A percentile compares a stretch with the other conserved stretches of the same genome.
Evolutionary conservation across 2,329 filamentous ascomycete genomes (phyloP).

Genomic region (Domatiomyces catenatus): DNA sequence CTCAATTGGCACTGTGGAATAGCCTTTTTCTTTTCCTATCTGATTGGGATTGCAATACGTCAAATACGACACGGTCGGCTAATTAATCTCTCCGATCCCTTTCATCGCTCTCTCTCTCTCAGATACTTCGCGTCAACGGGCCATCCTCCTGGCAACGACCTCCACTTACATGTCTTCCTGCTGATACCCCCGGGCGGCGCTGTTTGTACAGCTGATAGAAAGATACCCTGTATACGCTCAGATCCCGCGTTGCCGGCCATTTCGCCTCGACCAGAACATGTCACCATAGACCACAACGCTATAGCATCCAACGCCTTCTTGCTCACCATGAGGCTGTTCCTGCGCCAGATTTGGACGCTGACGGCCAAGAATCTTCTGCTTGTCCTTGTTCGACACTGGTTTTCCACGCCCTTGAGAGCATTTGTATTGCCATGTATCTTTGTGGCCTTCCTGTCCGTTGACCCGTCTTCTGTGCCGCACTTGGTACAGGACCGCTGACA

Average conservation of each 20-base stretch:
- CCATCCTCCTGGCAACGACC: not conserved
- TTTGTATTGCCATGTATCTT: conserved; percentile 43
- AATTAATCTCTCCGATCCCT: not conserved
- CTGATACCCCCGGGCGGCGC: not conserved
- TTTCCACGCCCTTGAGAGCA: conserved; percentile 39
- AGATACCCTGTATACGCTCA: not conserved
- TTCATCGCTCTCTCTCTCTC: not conserved
- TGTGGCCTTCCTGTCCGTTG: conserved; percentile 27
- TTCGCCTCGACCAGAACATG: not conserved
- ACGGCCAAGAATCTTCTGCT: conserved; percentile 43
- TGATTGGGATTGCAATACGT: not conserved
- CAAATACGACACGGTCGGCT: not conserved
- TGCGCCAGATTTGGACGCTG: conserved; percentile 41
- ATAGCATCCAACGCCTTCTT: not conserved
- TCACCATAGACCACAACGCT: not conserved
- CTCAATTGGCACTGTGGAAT: too few species aligned
- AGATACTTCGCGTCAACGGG: not conserved
- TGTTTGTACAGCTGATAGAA: not conserved
- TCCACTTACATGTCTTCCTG: not conserved
- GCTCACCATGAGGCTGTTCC: conserved; percentile 23
- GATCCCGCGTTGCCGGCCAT: not conserved
- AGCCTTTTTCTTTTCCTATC: too few species aligned
- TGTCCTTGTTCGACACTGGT: conserved; percentile 37
- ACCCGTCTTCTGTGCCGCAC: not conserved
- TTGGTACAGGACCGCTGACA: conserved; percentile 1